Base-by-base conservation (phyloP, 176 grass and related monocot genomes). In the Ananas comosus region DNA sequence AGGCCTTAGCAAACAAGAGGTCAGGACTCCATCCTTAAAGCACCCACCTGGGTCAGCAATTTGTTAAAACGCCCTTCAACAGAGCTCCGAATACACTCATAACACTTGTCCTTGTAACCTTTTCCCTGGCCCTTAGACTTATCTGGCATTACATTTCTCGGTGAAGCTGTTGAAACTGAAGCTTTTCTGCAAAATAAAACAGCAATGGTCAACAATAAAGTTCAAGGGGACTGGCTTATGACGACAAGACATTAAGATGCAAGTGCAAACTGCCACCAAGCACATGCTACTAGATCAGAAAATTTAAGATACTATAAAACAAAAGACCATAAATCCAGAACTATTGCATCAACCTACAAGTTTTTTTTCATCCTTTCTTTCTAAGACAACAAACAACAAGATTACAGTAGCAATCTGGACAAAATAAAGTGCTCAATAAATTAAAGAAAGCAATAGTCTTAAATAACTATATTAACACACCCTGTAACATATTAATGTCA, bases 91-190 rank as follows among this genome's bases (percentile, higher is more conserved):
- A 99, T 86, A 59, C 67, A 81, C 69, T 94, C 87, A 74, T 99
- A 99, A 68, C 90, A 99, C 82, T 99, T 99, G 67, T 99, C 87
- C 73, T 91, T 99, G 74, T 88, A 99, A 66, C 89, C 80, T 78
- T 99, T 99, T 86, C 85, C 87, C 76, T 88, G 89, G 64, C 53
- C 78, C 66, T 88, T 94, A 1, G 80, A 78, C 63, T 99, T 99
- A 52, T 89, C 88, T 82, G 84, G 86, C 71, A 72, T 61, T 49
- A 23, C 70, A 69, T 74, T 89, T 94, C 72, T 91, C 56, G 85
- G 95, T 33, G 89, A 85, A 61, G 64, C 67, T 68, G 65, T 70
- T 78, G 76, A 51, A 73, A 81, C 82, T 53, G 78, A 64, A 79
- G 81, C 80, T 80, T 88, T 99, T 82, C 83, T 99, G 90, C 67